Evolutionary conservation across 208 protist species (phyloP).

Genomic region (Herpetomonas samuelpessoai): DNA sequence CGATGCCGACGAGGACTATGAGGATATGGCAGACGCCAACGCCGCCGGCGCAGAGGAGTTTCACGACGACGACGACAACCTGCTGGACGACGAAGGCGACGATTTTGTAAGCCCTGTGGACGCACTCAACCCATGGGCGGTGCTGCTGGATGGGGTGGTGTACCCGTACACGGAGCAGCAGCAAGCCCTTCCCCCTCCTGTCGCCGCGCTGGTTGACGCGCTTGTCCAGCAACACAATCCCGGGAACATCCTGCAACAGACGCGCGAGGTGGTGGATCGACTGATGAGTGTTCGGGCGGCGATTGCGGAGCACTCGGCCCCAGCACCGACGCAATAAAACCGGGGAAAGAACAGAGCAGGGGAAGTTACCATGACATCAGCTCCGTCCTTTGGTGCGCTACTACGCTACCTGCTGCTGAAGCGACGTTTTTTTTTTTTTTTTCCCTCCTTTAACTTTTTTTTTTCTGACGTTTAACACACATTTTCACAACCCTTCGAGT

Average conservation of each 20-base stretch:
- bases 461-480: too few relatives aligned
- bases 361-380: too few relatives aligned
- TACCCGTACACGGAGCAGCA: constrained; percentile 11
- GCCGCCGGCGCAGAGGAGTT: constrained; percentile 21
- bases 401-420: background rate
- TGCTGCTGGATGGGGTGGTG: constrained; percentile 33
- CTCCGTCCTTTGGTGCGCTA: too few relatives aligned
- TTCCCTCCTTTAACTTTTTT: background rate
- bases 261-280: too few relatives aligned
- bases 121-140: constrained; percentile 52
- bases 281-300: too few relatives aligned
- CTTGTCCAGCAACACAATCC: too few relatives aligned
- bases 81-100: constrained; percentile 67
- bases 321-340: too few relatives aligned
- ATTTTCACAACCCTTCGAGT: too few relatives aligned
- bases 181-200: constrained; percentile 1
- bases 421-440: background rate
- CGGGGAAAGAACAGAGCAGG: too few relatives aligned
- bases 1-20: constrained; percentile 26
- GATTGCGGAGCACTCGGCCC: too few relatives aligned
- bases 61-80: constrained; percentile 45
- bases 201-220: too few relatives aligned
- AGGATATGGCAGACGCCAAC: constrained; percentile 37
- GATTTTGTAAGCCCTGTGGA: constrained; percentile 76
- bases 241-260: too few relatives aligned